Conservation (phyloP, 805 yeast genomes). For the Jamesozyma gamospora region DNA sequence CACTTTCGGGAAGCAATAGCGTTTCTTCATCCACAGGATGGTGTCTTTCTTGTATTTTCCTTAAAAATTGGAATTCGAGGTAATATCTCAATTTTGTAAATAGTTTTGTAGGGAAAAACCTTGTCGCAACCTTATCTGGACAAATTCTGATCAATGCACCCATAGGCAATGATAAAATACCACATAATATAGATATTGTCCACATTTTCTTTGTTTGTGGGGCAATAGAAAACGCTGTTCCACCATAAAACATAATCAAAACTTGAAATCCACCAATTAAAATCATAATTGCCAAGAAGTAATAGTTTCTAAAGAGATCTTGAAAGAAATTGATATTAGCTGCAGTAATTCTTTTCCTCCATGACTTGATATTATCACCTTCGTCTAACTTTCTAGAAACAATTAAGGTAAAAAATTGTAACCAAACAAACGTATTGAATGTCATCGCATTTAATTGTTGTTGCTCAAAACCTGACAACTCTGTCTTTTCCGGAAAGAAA, state of each 20-base stretch:
- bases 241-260: conserved; percentile 92
- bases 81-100: conserved; percentile 10
- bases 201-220: conserved; percentile 80
- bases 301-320: conserved; percentile 73
- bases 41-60: conserved; percentile 6
- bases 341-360: conserved; percentile 48
- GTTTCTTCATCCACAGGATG: conserved; percentile 24
- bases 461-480: conserved; percentile 34
- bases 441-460: conserved; percentile 72
- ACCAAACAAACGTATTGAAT: conserved; percentile 94
- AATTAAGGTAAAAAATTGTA: conserved; percentile 88
- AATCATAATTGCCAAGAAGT: conserved; percentile 60
- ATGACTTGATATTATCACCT: conserved; percentile 53
- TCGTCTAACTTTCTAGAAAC: conserved; percentile 88
- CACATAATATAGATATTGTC: conserved; percentile 80
- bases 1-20: conserved; percentile 7
- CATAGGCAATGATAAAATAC: conserved; percentile 68
- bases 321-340: conserved; percentile 74
- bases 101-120: conserved; percentile 49
- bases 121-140: conserved; percentile 70
- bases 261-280: conserved; percentile 80
- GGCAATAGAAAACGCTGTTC: conserved; percentile 81
- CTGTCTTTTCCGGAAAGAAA: conserved; percentile 34
- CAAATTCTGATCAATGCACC: conserved; percentile 68
- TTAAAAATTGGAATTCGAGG: conserved; percentile 21